Evolutionary conservation across 306 rosid species (phyloP), one percentile per base, ranked within the genome.

Genomic region (Begonia peltatifolia): DNA sequence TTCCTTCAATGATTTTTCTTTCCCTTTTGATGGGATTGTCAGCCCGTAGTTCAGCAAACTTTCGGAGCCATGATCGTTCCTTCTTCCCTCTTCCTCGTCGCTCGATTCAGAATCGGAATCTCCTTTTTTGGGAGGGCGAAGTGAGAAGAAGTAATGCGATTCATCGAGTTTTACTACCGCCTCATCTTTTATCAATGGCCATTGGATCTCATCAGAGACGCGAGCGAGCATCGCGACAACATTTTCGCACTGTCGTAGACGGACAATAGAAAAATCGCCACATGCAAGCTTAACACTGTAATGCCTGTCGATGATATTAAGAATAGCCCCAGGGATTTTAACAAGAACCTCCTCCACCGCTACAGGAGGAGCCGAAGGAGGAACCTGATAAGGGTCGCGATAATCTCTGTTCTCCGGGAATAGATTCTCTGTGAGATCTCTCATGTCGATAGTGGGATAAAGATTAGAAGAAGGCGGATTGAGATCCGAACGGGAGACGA

Each of bases 21-120:
- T 92, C 13, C 94, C 99, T 65, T 86, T 90, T 2, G 93, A 76
- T 46, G 90, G 88, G 4, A 90, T 73, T 16, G 99, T 86, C 63
- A 90, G 58, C 6, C 99, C 96, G 38, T 90, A 90, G 42, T 79
- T 90, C 64, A 86, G 61, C 55, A 86, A 43, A 38, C 55, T 53
- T 2, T 60, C 62, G 0, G 43, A 12, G 14, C 15, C 54, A 1
- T 58, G 15, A 1, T 30, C 38, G 5, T 41, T 41, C 10, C 42
- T 41, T 12, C 52, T 66, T 30, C 63, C 78, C 12, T 71, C 18
- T 17, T 17, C 79, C 2, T 69, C 79, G 0, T 69, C 67, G 16
- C 71, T 59, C 41, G 79, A 65, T 46, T 68, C 81, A 22, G 74
- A 43, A 1, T 43, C 74, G 14, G 56, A 36, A 6, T 52, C 65